Evolutionary conservation across 371 early-diverging fungal species (phyloP), one percentile per base, ranked within the genome.

Genomic region (Dinochytrium kinnereticum): DNA sequence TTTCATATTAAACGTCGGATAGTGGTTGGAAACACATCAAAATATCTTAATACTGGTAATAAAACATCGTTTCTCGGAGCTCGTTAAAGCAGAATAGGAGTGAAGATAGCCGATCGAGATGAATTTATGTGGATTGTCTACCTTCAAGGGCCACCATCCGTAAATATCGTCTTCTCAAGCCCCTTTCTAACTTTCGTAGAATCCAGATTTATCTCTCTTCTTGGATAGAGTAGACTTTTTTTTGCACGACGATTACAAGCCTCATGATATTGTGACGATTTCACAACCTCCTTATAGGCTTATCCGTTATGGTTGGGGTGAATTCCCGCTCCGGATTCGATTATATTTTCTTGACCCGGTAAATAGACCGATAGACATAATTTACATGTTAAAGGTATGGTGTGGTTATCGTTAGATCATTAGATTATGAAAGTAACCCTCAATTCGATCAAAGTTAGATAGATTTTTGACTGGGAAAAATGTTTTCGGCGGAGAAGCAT

Each of bases 41-140:
- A 90, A 74, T 93, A 77, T 69, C 84, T 93, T 26, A 79, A 89
- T 7, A 78, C 85, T 74, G 88, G 89, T 90, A 80, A 61, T 69
- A 10, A 28, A 2, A 31, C 75, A 10, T 68, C 69, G 76, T 2
- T 21, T 21, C 5, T 55, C 19, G 21, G 19, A 2, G 24, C 28
- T 21, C n/a, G n/a, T 26, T 24, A 65, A 19, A 13, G 53, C 34
- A 30, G 13, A 30, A 15, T 0, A 28, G 72, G 90, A 91, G 57
- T 84, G 90, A 64, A 86, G 93, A 28, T 89, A 91, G 0, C 68
- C 88, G 37, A 88, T 85, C 37, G 84, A 91, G 59, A 89, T 74
- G 88, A 91, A 21, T 94, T 92, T 84, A 91, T 91, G 80, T 97
- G 98, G 98, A 96, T 93, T 88, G 86, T 95, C 17, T 96, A 93